Evolutionary conservation across 345 rosid genomes (phyloP), one percentile per base, ranked within the genome.

Genomic region (Xanthoceras sorbifolium): DNA sequence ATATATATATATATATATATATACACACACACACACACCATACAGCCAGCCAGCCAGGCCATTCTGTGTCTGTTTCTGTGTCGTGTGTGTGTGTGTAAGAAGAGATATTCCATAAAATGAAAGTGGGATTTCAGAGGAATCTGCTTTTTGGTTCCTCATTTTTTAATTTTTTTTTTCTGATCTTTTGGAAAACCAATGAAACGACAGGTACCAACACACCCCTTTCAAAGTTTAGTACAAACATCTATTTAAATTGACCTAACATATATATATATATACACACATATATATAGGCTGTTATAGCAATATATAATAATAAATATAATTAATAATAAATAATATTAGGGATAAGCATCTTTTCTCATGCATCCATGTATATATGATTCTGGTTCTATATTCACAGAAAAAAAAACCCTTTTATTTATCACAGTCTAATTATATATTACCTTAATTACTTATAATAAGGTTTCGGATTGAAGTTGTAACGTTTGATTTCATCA

Each of bases 101-200:
- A 46, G 52, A 46, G 15, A 46, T 14, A 46, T 2, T 1, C 6
- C 46, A 42, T 42, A 9, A 42, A 20, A 20, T 57, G 62, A 22
- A 38, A 55, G 76, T 64, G 80, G 78, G 61, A 65, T 34, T 68
- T 74, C 82, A 74, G 66, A 55, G 75, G 78, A 82, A 75, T 82
- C 82, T 76, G 40, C 38, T 50, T 50, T 79, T 34, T 11, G 12
- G 31, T 48, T 5, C 32, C 22, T 14, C 18, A 55, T 2, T 52
- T 42, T 1, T 38, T 36, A n/a, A 50, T 26, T 18, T 34, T 64
- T 18, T 2, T 22, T 26, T 5, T 38, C 15, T 5, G 14, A 59
- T 12, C 6, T 36, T 62, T 71, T 71, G 23, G 7, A 20, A 67
- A 71, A 67, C 71, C 69, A 48, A 68, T 38, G 63, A 73, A 62